A percentile compares a stretch with the other conserved stretches of the same genome.
Evolutionary conservation across 2,329 filamentous ascomycete genomes (phyloP).

Genomic region (Leptographium wingfieldii): DNA sequence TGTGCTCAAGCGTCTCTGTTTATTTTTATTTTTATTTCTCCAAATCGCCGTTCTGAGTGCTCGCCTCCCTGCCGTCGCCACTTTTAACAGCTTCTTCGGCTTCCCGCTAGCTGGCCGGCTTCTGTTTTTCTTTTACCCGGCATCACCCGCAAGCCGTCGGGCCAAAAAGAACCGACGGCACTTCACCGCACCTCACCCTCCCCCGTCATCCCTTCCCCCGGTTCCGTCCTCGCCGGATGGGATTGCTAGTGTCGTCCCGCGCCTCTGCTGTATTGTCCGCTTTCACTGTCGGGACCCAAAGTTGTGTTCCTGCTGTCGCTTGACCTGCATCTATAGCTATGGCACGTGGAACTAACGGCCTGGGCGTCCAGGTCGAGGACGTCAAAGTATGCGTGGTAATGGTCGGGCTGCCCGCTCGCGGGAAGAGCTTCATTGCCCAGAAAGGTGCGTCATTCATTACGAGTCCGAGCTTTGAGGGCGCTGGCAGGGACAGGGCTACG

Average conservation of each 20-base stretch:
- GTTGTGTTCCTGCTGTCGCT: not conserved
- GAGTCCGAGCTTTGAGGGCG: not conserved
- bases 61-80: not conserved
- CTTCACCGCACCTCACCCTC: not conserved
- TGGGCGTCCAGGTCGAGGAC: conserved; percentile 81
- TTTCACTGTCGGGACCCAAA: no score
- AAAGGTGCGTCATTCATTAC: conserved; percentile 52
- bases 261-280: not conserved
- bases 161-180: not conserved
- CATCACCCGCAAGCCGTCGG: conserved; percentile 10
- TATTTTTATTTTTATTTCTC: not conserved
- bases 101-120: not conserved
- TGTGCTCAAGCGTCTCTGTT: not conserved
- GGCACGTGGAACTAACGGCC: conserved; percentile 45
- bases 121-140: conserved; percentile 4
- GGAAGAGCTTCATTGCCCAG: conserved; percentile 95
- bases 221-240: not conserved
- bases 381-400: conserved; percentile 97
- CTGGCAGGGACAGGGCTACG: not conserved
- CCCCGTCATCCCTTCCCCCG: not conserved
- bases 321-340: conserved; percentile 20
- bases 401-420: conserved; percentile 89
- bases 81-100: not conserved
- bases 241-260: not conserved
- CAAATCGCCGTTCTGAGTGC: not conserved